These are phyloP conservation scores for Sequoiadendron giganteum DNA, from an alignment of 75 land plant species.

Conservation along the genomic window DNA sequence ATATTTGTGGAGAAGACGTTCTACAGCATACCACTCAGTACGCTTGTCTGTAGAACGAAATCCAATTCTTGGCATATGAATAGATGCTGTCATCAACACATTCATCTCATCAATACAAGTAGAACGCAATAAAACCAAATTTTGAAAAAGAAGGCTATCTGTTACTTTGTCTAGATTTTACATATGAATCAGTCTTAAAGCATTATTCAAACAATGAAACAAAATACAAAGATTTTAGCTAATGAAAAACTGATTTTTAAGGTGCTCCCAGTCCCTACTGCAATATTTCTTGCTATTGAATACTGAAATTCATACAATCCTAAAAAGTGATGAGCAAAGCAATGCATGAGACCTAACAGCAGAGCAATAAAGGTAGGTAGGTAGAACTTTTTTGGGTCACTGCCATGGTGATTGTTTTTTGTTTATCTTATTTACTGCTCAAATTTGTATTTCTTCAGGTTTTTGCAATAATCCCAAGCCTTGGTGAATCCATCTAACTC, in stretches of 20 bases:
- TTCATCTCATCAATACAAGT: neutral
- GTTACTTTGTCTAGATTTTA: neutral
- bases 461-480: no score
- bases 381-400: no score
- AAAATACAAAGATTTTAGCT: neutral
- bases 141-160: neutral
- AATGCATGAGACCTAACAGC: neutral
- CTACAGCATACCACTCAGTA: conserved; percentile 76
- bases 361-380: neutral
- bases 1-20: conserved; percentile 84
- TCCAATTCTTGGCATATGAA: conserved; percentile 90
- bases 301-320: neutral
- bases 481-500: no score
- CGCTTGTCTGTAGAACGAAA: conserved; percentile 56
- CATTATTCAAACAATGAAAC: neutral
- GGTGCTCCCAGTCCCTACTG: neutral
- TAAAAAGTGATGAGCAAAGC: neutral
- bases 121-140: neutral
- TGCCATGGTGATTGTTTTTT: no score
- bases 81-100: conserved; percentile 54
- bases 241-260: neutral
- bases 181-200: neutral
- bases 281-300: neutral
- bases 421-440: no score
- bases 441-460: no score